Base-by-base conservation (phyloP, 2,329 filamentous ascomycete genomes). In the Nannizzia gypsea region DNA sequence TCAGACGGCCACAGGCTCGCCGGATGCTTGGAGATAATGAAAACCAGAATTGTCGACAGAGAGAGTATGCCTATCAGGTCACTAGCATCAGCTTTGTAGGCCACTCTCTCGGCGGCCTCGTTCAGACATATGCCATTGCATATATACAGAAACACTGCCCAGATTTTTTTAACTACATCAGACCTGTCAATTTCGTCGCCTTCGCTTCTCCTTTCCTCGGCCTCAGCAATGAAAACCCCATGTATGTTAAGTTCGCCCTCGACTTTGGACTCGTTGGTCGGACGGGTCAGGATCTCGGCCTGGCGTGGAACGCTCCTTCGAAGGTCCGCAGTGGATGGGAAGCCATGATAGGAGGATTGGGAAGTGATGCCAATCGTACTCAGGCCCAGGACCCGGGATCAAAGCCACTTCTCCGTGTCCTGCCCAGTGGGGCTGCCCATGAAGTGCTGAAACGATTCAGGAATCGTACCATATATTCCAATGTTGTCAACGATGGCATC, bases 71-170 rank as follows among this genome's bases (percentile, higher is more conserved):
- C 1, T 97, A 95, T 72, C 86, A 84, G 65, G 90, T 95, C 67
- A 93, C 90, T 9, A 95, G 90, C 71, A 96, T 97, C 71, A 96
- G 91, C 69, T 96, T 97, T 70, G 83, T 97, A 60, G 90, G 86
- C 0, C 92, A 97, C 73, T 96, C 91, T 0, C 81, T 97, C 0
- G 92, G 92, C 28, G 92, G 92, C 0, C 78, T 95, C 17, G 82
- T 96, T 15, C 92, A 97, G 72, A 95, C 88, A 0, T 97, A 97
- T 70, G 92, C 92, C 1, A 86, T 97, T 61, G 92, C 91, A 6
- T 97, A 97, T 71, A 95, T 97, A 52, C 88, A 96, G 67, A 96
- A 96, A 70, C 90, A 97, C 71, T 95, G 90, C 0, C 92, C 92
- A 0, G 77, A 86, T 8, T 97, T 97, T 71, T 97, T 97, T 67